A percentile compares a stretch with the other conserved stretches of the same genome.
Evolutionary conservation across 805 yeast genomes (phyloP).

Genomic region (Candida glaebosa): DNA sequence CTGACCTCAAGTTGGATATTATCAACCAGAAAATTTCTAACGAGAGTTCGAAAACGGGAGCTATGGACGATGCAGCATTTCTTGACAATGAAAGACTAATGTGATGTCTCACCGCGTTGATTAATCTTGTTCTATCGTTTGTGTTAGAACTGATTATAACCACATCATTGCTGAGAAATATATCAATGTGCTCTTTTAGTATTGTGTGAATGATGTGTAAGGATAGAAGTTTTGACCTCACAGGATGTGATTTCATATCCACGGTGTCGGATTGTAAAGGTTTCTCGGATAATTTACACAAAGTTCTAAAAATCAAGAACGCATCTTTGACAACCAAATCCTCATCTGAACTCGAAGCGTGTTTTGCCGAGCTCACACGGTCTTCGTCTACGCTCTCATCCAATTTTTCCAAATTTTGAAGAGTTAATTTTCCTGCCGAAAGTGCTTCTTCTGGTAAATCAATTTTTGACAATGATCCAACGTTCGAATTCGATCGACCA

Average conservation of each 20-base stretch:
- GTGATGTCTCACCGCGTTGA: constrained; percentile 81
- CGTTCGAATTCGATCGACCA: constrained; percentile 12
- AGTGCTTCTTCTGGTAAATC: constrained; percentile 8
- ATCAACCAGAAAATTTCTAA: constrained; percentile 92
- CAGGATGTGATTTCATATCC: constrained; percentile 87
- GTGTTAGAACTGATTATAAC: constrained; percentile 48
- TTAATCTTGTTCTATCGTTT: constrained; percentile 56
- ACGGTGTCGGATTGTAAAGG: constrained; percentile 70
- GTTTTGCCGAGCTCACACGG: constrained; percentile 46
- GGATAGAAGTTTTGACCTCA: constrained; percentile 86
- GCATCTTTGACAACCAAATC: constrained; percentile 85
- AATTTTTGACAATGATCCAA: constrained; percentile 18
- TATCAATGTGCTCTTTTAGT: constrained; percentile 77
- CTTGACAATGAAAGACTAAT: constrained; percentile 78
- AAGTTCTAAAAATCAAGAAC: constrained; percentile 85
- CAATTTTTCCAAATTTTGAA: constrained; percentile 56
- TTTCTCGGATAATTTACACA: constrained; percentile 90
- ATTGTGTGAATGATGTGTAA: constrained; percentile 85
- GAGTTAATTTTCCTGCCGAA: constrained; percentile 43
- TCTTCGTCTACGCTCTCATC: constrained; percentile 52
- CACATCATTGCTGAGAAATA: constrained; percentile 61
- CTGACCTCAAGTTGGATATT: constrained; percentile 76
- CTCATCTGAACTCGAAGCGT: constrained; percentile 49
- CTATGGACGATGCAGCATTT: constrained; percentile 87
- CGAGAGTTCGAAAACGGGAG: constrained; percentile 89